Evolutionary conservation across 805 yeast species (phyloP), one percentile per base, ranked within the genome.

Genomic region (Alloascoidea africana): DNA sequence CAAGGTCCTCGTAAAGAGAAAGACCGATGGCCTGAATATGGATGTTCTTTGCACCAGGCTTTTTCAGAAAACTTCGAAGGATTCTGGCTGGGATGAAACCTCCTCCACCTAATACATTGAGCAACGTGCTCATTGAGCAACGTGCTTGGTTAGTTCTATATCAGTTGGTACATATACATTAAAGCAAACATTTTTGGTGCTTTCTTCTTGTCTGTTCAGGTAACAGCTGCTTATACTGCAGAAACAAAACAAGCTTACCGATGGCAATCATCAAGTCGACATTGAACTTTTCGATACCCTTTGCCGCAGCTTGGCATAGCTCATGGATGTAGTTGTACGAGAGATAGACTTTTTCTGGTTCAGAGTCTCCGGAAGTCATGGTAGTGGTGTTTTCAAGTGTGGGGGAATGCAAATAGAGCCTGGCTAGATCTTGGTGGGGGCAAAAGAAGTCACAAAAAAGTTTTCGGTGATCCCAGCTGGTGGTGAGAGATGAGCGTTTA

Each of bases 1-100:
- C 66, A 39, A 82, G 56, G 48, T 81, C 91, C 62, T 89, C 98
- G 55, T 89, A 89, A 39, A 89, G 66, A 1, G 96, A 85, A 46
- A 89, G 67, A 23, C 91, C 93, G 48, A 89, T 84, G 36, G 98
- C 96, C 75, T 87, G 89, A 52, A 89, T 85, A 51, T 94, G 78
- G 42, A 86, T 78, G 50, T 87, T 89, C 48, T 93, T 89, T 42
- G 77, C 65, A 42, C 94, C 94, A 18, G 81, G 83, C 46, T 78
- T 81, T 59, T 87, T 89, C 47, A 89, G 65, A 59, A 89, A 91
- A 2, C 97, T 77, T 58, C 98, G 75, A 55, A 89, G 68, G 60
- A 91, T 91, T 57, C 98, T 75, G 5, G 98, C 96, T 17, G 97
- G 98, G 41, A 89, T 91, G 58, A 89, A 84, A 2, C 97, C 98